Evolutionary conservation across 768 basidiomycete species (phyloP).

Genomic region (Russula emetica): DNA sequence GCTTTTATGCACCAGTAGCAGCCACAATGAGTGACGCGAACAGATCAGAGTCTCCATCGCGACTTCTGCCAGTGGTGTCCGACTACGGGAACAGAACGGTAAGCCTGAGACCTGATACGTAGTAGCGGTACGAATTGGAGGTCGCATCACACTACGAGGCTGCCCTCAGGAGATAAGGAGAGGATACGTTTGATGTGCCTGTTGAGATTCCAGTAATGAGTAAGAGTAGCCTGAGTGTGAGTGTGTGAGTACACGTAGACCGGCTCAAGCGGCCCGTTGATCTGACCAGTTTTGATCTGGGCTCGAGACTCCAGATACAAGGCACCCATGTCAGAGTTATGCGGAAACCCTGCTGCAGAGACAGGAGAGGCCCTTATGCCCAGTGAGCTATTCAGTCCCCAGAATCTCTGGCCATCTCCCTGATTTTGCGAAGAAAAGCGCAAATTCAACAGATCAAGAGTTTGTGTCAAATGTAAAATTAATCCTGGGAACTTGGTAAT

Average conservation of each 20-base stretch:
- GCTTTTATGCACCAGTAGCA: not conserved
- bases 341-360: conserved; percentile 60
- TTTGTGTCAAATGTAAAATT: conserved; percentile 72
- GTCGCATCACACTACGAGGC: not conserved
- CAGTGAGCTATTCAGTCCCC: conserved; percentile 41
- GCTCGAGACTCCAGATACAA: not conserved
- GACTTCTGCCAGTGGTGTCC: not conserved
- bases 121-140: not conserved
- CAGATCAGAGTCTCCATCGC: conserved; percentile 1
- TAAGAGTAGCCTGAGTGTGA: no score
- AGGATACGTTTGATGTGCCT: conserved; percentile 30
- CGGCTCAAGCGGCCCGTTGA: not conserved
- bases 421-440: conserved; percentile 45
- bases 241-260: not conserved
- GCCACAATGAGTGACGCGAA: not conserved
- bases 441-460: conserved; percentile 62
- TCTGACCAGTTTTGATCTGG: not conserved
- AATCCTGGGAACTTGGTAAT: conserved; percentile 64
- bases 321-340: conserved; percentile 33
- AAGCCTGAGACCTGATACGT: no score
- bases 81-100: not conserved
- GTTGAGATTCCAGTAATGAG: conserved; percentile 32
- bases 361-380: conserved; percentile 57
- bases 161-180: conserved; percentile 14
- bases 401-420: not conserved